Evolutionary conservation across 305 asterid species (phyloP).

Genomic region (Rubia tinctorum): DNA sequence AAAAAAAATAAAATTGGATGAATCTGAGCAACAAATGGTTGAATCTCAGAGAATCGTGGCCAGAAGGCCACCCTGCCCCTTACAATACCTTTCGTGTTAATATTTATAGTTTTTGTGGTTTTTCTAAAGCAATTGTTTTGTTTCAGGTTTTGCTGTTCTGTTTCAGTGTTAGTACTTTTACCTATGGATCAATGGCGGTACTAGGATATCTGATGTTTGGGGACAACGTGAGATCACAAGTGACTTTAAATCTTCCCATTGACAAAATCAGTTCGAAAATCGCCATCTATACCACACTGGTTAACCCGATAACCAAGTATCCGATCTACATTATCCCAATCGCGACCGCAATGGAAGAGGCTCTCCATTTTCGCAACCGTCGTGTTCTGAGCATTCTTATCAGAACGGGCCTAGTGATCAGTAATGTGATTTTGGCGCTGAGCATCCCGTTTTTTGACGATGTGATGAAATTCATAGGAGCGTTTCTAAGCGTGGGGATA

Average conservation of each 20-base stretch:
- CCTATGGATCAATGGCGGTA: conserved; percentile 42
- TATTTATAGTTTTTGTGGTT: not conserved
- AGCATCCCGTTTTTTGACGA: conserved; percentile 39
- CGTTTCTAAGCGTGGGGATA: conserved; percentile 25
- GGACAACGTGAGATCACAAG: conserved; percentile 30
- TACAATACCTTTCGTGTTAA: too few species aligned
- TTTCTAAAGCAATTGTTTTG: not conserved
- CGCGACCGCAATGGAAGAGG: conserved; percentile 31
- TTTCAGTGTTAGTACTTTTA: conserved; percentile 31
- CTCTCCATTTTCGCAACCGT: not conserved
- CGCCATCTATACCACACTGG: conserved; percentile 42
- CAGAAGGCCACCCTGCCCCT: not conserved
- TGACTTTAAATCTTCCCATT: conserved; percentile 49
- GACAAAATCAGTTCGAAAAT: conserved; percentile 24
- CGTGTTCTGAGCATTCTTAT: conserved; percentile 15
- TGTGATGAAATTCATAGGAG: conserved; percentile 46
- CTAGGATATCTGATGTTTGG: conserved; percentile 40
- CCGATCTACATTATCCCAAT: conserved; percentile 37
- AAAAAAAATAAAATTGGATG: not conserved
- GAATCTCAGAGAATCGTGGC: too few species aligned
- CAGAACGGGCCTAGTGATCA: conserved; percentile 31
- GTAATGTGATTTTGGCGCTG: conserved; percentile 31
- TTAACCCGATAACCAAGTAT: conserved; percentile 40
- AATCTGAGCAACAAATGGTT: too few species aligned
- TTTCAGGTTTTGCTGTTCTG: conserved; percentile 41